These are phyloP conservation scores for Teratosphaeria pseudoeucalypti DNA, from an alignment of 2,329 filamentous ascomycete species.

Conservation along the genomic window DNA sequence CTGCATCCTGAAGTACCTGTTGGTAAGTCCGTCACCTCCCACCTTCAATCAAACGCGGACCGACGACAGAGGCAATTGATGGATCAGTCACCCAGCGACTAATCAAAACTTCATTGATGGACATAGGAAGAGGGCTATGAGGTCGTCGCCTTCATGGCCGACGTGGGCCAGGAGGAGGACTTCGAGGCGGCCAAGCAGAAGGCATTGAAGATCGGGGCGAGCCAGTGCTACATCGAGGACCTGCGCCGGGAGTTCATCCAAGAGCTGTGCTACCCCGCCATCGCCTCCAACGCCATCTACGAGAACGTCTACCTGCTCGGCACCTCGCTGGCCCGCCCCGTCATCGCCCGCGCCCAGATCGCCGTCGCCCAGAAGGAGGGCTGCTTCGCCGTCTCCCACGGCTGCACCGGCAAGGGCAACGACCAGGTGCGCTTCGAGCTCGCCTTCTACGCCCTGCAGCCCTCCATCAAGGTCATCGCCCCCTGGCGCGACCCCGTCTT, in stretches of 20 bases:
- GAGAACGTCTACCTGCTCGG: slow-evolving; percentile 54
- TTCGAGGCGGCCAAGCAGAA: slow-evolving; percentile 63
- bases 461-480: slow-evolving; percentile 60
- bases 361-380: slow-evolving; percentile 53
- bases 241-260: slow-evolving; percentile 62
- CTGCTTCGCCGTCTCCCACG: slow-evolving; percentile 39
- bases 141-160: slow-evolving; percentile 59
- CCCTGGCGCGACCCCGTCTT: slow-evolving; percentile 63
- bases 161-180: slow-evolving; percentile 56
- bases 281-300: slow-evolving; percentile 55
- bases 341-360: slow-evolving; percentile 60
- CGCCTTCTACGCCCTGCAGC: slow-evolving; percentile 52
- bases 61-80: background rate
- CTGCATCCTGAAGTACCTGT: slow-evolving; percentile 41
- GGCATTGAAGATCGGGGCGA: slow-evolving; percentile 58
- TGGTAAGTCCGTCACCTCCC: slow-evolving; percentile 15
- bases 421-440: slow-evolving; percentile 58
- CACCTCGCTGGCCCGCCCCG: slow-evolving; percentile 51
- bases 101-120: background rate
- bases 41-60: background rate
- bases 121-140: slow-evolving; percentile 44
- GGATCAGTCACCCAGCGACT: slow-evolving; percentile 18
- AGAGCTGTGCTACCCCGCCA: slow-evolving; percentile 67
- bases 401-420: slow-evolving; percentile 55
- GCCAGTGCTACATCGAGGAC: slow-evolving; percentile 53